phyloP scores from a whole-genome alignment of 257 asterid species.

The Capsicum chinense region DNA sequence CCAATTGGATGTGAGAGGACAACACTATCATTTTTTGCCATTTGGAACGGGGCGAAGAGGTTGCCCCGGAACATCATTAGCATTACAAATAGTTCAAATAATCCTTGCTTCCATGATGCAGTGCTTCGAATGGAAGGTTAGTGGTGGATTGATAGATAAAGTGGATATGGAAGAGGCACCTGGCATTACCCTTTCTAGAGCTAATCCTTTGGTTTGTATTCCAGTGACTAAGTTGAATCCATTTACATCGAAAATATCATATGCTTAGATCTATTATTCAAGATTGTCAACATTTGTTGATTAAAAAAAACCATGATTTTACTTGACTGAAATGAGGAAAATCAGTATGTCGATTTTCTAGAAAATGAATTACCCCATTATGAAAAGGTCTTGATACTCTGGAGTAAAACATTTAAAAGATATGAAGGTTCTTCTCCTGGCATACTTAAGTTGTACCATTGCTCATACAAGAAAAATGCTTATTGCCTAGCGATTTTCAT shows the following conservation, averaged over 20 bases:
- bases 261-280: background rate
- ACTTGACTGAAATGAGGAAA: background rate
- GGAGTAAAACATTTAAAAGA: no score
- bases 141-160: background rate
- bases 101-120: constrained; percentile 70
- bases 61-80: constrained; percentile 79
- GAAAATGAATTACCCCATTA: background rate
- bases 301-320: background rate
- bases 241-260: background rate
- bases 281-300: background rate
- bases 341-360: background rate
- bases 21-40: constrained; percentile 64
- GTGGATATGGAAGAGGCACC: constrained; percentile 72
- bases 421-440: background rate
- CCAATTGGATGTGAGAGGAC: constrained; percentile 75
- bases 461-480: no score
- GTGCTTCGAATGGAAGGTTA: constrained; percentile 67
- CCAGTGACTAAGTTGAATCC: constrained; percentile 51
- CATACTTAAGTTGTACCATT: no score
- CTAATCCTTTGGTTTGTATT: constrained; percentile 58
- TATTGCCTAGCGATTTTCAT: no score
- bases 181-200: constrained; percentile 65
- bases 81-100: constrained; percentile 65
- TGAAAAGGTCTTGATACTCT: no score
- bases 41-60: constrained; percentile 78